Base-by-base conservation (phyloP, 2,329 filamentous ascomycete species). In the Coniosporium tulheliwenetii region DNA sequence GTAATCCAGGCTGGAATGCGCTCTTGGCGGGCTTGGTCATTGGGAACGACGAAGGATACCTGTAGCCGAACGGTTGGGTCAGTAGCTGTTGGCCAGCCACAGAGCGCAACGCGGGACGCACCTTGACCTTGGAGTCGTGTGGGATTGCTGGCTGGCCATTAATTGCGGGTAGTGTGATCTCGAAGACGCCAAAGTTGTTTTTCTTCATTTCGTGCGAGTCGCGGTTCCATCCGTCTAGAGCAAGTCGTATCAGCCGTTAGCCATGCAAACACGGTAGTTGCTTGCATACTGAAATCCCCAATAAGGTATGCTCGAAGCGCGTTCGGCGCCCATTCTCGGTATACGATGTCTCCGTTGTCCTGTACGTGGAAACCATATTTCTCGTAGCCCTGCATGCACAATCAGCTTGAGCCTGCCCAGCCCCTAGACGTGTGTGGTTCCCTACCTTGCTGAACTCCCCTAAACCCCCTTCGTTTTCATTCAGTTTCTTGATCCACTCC, bases 51-150 rank as follows among this genome's bases (percentile, higher is more conserved):
- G 60, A 98, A 73, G 8, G 87, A 84, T 47, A 94, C 84, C 85
- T 93, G 49, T 10, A 31, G 35, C 5, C 19, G 19, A 26, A 26
- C 19, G 19, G 19, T 31, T 10, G 30, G 12, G 12, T 40, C 12
- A 40, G n/a, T 26, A 36, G 13, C 15, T 8, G 5, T 30, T 26
- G 19, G 19, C 19, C 19, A 26, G 19, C 3, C 19, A 26, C 19
- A 26, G 19, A 26, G 19, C 19, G 19, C 19, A 39, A 8, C 13
- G 37, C 13, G 13, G 8, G 45, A 26, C 62, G 45, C 57, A 87
- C 89, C 80, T 98, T 98, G 63, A 98, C 64, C 65, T 95, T 98
- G 52, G 86, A 93, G 50, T 94, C 85, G 65, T 98, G 91, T 38
- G 81, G 73, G 53, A 98, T 94, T 3, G 78, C 79, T 36, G 85